Percentiles rank a stretch among this genome's conserved stretches.
These are phyloP conservation scores for Trichoderma hamatum DNA, from an alignment of 2,329 filamentous ascomycete species.

Conservation along the genomic window DNA sequence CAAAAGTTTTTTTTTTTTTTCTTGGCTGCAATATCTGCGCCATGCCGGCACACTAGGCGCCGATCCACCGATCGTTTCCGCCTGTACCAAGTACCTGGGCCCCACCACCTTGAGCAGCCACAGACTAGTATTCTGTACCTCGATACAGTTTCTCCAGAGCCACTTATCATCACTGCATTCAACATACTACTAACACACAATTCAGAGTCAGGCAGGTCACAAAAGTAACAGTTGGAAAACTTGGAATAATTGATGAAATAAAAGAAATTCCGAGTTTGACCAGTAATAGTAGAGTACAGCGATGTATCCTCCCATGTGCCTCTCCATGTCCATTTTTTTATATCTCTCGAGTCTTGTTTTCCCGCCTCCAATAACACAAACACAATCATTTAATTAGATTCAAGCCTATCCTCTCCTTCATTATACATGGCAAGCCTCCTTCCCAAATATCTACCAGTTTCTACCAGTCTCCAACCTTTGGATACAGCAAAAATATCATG, in stretches of 20 bases:
- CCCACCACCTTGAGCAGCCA: background rate
- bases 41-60: conserved; percentile 19
- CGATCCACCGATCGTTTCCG: conserved; percentile 11
- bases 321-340: conserved; percentile 20
- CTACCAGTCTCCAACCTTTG: background rate
- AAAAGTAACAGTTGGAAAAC: background rate
- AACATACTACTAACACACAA: no score
- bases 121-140: background rate
- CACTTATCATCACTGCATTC: background rate
- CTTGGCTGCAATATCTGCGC: background rate
- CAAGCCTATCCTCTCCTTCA: conserved; percentile 14
- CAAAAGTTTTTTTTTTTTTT: conserved; percentile 20
- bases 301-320: conserved; percentile 6
- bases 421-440: conserved; percentile 22
- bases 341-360: conserved; percentile 1
- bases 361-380: background rate
- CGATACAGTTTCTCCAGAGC: background rate
- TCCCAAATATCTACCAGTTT: background rate
- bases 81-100: background rate
- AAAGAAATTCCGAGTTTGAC: conserved; percentile 3
- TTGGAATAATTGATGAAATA: background rate
- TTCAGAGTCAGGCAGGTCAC: background rate
- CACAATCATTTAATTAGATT: conserved; percentile 14
- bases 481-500: background rate
- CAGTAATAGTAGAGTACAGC: conserved; percentile 25